Conservation (phyloP, 306 rosid species). For the Begonia masoniana region DNA sequence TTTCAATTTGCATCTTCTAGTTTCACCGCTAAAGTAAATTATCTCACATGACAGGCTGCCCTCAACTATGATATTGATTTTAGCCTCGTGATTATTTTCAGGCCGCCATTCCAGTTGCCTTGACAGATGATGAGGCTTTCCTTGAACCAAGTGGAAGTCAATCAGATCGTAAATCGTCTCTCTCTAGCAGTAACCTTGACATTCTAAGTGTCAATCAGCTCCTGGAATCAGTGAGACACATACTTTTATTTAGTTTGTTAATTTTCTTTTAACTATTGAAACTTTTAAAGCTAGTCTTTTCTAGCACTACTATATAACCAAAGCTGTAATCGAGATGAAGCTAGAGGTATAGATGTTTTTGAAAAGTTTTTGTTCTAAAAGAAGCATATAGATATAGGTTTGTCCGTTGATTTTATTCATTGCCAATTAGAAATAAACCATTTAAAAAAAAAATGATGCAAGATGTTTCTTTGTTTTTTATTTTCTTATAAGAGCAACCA, state of each 20-base stretch:
- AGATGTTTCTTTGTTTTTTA: too few relatives aligned
- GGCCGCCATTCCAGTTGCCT: slow-evolving; percentile 37
- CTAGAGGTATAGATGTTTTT: too few relatives aligned
- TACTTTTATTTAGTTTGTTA: slow-evolving; percentile 1
- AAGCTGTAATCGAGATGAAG: too few relatives aligned
- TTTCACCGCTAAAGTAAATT: background rate
- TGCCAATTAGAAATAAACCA: too few relatives aligned
- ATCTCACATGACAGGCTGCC: too few relatives aligned
- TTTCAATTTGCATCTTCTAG: slow-evolving; percentile 5
- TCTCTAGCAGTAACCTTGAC: slow-evolving; percentile 37
- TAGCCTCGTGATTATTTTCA: slow-evolving; percentile 21
- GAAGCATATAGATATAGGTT: too few relatives aligned
- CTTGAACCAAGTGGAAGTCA: slow-evolving; percentile 62
- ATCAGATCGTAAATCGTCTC: slow-evolving; percentile 54
- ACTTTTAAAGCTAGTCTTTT: background rate
- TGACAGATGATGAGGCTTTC: slow-evolving; percentile 57
- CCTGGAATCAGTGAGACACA: slow-evolving; percentile 70
- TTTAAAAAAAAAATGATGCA: too few relatives aligned
- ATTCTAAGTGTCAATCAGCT: slow-evolving; percentile 74
- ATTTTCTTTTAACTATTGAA: background rate
- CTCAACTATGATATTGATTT: slow-evolving; percentile 2
- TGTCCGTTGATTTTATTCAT: too few relatives aligned
- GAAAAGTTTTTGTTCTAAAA: too few relatives aligned
- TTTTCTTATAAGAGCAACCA: too few relatives aligned
- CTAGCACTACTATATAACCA: too few relatives aligned